These are phyloP conservation scores for Saturnispora sanitii DNA, from an alignment of 805 yeast species.

Conservation along the genomic window DNA sequence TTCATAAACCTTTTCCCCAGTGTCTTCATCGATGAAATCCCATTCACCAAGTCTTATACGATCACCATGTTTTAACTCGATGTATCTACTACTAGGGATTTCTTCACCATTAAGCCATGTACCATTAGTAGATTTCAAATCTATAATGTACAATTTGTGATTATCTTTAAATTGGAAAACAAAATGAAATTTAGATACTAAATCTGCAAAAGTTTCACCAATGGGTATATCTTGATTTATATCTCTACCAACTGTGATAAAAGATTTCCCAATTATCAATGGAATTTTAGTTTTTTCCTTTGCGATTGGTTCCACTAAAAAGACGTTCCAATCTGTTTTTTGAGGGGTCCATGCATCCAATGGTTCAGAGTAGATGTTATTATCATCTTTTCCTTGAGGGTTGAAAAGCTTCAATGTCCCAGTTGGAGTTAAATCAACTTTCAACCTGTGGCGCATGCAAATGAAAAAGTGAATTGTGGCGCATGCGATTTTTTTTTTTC, in stretches of 20 bases:
- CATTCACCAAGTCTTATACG: conserved; percentile 21
- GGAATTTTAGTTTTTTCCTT: conserved; percentile 14
- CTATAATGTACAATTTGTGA: conserved; percentile 19
- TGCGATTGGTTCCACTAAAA: conserved; percentile 6
- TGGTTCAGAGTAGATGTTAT: conserved; percentile 15
- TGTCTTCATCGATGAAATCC: conserved; percentile 4
- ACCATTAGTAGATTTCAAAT: conserved; percentile 24
- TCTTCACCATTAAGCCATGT: conserved; percentile 23
- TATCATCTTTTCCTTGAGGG: background rate
- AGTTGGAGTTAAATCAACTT: conserved; percentile 12
- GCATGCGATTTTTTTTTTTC: background rate
- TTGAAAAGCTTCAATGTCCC: conserved; percentile 11
- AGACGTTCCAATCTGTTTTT: conserved; percentile 13
- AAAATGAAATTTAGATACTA: conserved; percentile 23
- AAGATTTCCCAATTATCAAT: conserved; percentile 19
- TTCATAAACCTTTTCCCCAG: conserved; percentile 1
- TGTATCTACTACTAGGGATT: conserved; percentile 19
- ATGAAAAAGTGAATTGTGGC: background rate
- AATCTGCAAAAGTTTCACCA: conserved; percentile 11
- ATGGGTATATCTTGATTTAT: conserved; percentile 16
- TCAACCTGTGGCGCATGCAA: conserved; percentile 1
- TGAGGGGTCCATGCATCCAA: conserved; percentile 15
- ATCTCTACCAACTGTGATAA: conserved; percentile 21
- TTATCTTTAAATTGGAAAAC: conserved; percentile 22
- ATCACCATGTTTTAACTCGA: conserved; percentile 22